Evolutionary conservation across 2,329 filamentous ascomycete genomes (phyloP).

Genomic region (Alternaria rosae): DNA sequence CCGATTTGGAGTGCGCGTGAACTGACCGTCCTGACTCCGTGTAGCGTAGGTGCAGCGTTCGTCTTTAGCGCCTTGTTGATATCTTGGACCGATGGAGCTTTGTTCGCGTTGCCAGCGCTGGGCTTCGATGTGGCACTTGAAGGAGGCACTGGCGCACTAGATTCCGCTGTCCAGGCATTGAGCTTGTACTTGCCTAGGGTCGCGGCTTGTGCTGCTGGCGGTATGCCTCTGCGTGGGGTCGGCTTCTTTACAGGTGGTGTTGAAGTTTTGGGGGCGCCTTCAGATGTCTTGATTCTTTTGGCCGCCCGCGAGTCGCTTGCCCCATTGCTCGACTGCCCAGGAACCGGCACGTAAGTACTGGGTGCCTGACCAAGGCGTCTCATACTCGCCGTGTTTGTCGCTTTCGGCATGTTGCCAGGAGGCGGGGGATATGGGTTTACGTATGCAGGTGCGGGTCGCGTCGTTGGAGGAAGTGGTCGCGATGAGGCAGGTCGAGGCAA

Average conservation of each 20-base stretch:
- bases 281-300: conserved; percentile 36
- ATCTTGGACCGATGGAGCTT: conserved; percentile 26
- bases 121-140: neutral
- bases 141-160: neutral
- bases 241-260: neutral
- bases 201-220: neutral
- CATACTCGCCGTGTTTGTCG: neutral
- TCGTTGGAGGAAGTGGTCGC: neutral
- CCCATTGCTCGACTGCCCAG: neutral
- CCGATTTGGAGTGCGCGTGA: conserved; percentile 22
- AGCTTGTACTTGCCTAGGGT: neutral
- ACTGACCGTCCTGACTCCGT: neutral
- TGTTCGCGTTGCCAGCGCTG: conserved; percentile 10
- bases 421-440: neutral
- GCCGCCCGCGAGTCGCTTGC: conserved; percentile 3
- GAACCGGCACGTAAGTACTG: conserved; percentile 8
- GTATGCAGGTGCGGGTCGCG: neutral
- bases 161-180: neutral
- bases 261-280: neutral
- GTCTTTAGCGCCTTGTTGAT: conserved; percentile 31
- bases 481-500: neutral
- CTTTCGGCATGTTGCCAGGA: neutral
- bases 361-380: neutral
- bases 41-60: conserved; percentile 8
- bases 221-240: neutral